Evolutionary conservation across 257 asterid species (phyloP).

Genomic region (Haberlea rhodopensis): DNA sequence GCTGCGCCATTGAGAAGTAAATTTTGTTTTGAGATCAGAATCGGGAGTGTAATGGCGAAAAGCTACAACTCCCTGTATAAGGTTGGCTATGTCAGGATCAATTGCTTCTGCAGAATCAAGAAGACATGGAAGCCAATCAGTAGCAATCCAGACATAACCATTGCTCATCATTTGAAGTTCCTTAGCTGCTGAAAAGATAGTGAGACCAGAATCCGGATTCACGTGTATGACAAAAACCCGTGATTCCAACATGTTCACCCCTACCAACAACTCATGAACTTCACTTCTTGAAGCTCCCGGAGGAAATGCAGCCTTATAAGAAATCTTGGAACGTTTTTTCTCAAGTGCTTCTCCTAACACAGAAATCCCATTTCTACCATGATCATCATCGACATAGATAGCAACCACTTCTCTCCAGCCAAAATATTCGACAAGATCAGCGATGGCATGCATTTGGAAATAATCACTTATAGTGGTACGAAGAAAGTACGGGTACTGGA

Average conservation of each 20-base stretch:
- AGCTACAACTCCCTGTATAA: constrained; percentile 60
- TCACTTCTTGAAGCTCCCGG: constrained; percentile 46
- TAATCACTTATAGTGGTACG: constrained; percentile 60
- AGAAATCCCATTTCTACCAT: constrained; percentile 69
- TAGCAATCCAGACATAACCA: too few species aligned
- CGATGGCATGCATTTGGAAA: constrained; percentile 74
- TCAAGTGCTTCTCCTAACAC: constrained; percentile 54
- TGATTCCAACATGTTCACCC: too few species aligned
- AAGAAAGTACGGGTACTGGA: constrained; percentile 67
- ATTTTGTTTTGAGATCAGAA: constrained; percentile 41
- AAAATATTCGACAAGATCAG: constrained; percentile 60
- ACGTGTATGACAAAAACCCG: too few species aligned
- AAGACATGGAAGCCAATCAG: too few species aligned
- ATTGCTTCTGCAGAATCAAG: too few species aligned
- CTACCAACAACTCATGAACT: constrained; percentile 44
- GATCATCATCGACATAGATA: constrained; percentile 66
- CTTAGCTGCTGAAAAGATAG: too few species aligned
- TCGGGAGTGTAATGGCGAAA: constrained; percentile 61
- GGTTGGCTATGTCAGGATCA: constrained; percentile 29
- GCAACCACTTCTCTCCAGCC: constrained; percentile 69
- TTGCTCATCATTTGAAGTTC: too few species aligned
- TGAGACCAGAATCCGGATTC: too few species aligned
- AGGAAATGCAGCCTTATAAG: constrained; percentile 56
- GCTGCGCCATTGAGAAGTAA: constrained; percentile 41
- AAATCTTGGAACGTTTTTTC: too few species aligned